Conservation (phyloP, 768 basidiomycete species). For the Lactarius psammicola region DNA sequence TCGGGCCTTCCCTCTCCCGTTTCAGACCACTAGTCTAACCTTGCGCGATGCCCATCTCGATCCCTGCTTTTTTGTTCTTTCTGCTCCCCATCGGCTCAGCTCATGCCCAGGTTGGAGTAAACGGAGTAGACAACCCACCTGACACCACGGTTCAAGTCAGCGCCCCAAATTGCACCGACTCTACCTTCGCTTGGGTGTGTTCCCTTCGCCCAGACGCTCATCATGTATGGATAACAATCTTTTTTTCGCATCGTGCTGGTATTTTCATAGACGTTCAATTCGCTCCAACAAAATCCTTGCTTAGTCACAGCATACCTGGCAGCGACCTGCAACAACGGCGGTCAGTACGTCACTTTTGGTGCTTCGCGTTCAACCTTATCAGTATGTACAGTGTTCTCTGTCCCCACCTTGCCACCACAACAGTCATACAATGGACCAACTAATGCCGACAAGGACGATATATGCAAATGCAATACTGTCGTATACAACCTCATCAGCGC, state of each 20-base stretch:
- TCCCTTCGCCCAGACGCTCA: neutral
- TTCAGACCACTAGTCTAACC: neutral
- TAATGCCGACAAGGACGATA: neutral
- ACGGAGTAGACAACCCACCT: too few relatives aligned
- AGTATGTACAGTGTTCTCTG: slow-evolving; percentile 2
- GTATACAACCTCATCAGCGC: slow-evolving; percentile 32
- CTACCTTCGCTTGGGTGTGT: slow-evolving; percentile 21
- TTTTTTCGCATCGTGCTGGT: neutral
- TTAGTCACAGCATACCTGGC: slow-evolving; percentile 3
- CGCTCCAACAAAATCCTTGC: slow-evolving; percentile 22
- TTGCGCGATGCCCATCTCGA: neutral
- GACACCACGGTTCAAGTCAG: too few relatives aligned
- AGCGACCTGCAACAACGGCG: slow-evolving; percentile 16
- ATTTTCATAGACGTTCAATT: slow-evolving; percentile 13
- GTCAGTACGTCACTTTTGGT: slow-evolving; percentile 5
- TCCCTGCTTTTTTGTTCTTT: neutral
- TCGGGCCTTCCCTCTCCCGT: neutral
- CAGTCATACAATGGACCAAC: slow-evolving; percentile 16
- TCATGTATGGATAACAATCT: neutral
- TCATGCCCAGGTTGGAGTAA: neutral
- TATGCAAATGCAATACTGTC: slow-evolving; percentile 33
- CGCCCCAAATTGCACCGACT: slow-evolving; percentile 15
- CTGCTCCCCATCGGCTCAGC: neutral
- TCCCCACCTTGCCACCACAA: slow-evolving; percentile 10
- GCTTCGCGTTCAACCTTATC: neutral